Conservation (phyloP, 31 red algal genomes). For the Endocladia muricata region DNA sequence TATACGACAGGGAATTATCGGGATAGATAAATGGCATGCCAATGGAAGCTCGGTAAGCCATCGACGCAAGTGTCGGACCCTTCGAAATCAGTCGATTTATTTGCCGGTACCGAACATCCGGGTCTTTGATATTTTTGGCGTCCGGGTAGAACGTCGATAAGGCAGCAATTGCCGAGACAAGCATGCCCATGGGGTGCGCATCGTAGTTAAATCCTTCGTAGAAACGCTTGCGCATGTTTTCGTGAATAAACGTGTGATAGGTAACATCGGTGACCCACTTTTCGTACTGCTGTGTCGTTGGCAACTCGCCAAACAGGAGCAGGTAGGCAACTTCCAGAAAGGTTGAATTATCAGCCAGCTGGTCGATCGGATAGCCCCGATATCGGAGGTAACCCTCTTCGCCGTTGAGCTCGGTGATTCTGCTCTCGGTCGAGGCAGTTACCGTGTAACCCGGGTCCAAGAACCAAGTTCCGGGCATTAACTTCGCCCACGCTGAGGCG, state of each 20-base stretch:
- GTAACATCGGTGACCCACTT: background rate
- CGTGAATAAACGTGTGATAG: background rate
- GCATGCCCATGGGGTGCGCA: constrained; percentile 69
- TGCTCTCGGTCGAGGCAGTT: constrained; percentile 20
- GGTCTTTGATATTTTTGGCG: background rate
- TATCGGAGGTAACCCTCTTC: constrained; percentile 60
- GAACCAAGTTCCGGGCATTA: too few species aligned
- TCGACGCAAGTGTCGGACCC: background rate
- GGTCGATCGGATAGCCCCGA: constrained; percentile 73
- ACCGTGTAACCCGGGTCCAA: constrained; percentile 71
- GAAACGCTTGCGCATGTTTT: background rate
- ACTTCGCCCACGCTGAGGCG: too few species aligned
- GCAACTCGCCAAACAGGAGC: constrained; percentile 64
- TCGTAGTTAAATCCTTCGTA: constrained; percentile 26
- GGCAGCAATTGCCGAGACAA: constrained; percentile 38
- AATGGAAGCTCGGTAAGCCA: background rate
- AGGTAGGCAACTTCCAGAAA: constrained; percentile 68
- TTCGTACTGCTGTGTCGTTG: constrained; percentile 9
- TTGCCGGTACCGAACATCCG: background rate
- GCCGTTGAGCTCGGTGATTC: constrained; percentile 77
- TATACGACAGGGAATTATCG: constrained; percentile 2
- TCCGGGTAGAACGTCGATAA: constrained; percentile 47
- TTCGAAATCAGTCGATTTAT: background rate
- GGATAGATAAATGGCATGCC: background rate
- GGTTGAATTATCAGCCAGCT: constrained; percentile 54